Conservation (phyloP, 768 basidiomycete species). For the Candolleomyces eurysporus region DNA sequence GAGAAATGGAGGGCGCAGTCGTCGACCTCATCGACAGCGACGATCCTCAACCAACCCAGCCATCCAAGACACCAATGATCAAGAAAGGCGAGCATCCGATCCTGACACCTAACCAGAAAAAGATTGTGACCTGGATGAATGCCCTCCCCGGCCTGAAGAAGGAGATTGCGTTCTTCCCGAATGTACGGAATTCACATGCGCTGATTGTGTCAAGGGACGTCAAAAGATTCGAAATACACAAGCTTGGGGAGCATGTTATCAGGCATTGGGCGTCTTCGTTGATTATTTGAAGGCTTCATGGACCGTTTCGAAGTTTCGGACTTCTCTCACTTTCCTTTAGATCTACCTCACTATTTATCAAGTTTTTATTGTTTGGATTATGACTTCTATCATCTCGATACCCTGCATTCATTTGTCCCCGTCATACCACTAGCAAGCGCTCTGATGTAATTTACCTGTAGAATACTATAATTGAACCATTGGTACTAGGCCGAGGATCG, state of each 20-base stretch:
- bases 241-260: slow-evolving; percentile 61
- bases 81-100: slow-evolving; percentile 36
- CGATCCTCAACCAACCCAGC: slow-evolving; percentile 27
- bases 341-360: not conserved
- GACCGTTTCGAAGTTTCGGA: not conserved
- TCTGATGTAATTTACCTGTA: too few species aligned
- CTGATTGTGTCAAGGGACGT: slow-evolving; percentile 70
- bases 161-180: slow-evolving; percentile 61
- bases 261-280: slow-evolving; percentile 72
- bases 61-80: slow-evolving; percentile 14
- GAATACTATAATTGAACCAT: too few species aligned
- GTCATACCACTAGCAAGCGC: too few species aligned
- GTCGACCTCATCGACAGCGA: slow-evolving; percentile 53
- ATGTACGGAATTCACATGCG: slow-evolving; percentile 65
- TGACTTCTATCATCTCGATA: not conserved
- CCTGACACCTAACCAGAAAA: slow-evolving; percentile 55
- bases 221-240: slow-evolving; percentile 55
- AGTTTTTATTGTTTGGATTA: not conserved
- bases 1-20: slow-evolving; percentile 57
- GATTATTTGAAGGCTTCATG: slow-evolving; percentile 19
- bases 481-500: too few species aligned
- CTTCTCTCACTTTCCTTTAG: not conserved
- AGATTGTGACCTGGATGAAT: slow-evolving; percentile 61
- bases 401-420: too few species aligned
- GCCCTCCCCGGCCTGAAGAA: slow-evolving; percentile 65